A percentile compares a stretch with the other conserved stretches of the same genome.
Conservation (phyloP, 495 filamentous ascomycete species). For the Parachaetomium inaequale region DNA sequence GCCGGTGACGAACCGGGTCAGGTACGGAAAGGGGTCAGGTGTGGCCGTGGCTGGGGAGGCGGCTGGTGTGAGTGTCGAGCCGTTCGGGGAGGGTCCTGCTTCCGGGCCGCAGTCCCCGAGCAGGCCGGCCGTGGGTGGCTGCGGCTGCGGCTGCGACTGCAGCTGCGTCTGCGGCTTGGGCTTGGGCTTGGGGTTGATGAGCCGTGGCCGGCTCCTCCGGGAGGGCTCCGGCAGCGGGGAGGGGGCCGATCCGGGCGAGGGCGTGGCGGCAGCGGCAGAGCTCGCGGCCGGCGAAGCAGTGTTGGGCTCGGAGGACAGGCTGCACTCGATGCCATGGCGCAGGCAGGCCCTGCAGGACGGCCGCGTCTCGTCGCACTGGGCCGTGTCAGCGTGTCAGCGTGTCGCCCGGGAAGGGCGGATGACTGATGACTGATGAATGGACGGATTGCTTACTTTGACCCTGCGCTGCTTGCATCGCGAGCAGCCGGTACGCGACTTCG, state of each 20-base stretch:
- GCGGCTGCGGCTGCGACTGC: too few relatives aligned
- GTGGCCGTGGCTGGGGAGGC: background rate
- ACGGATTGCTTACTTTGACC: slow-evolving; percentile 26
- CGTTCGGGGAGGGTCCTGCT: background rate
- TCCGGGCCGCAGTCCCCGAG: background rate
- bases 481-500: slow-evolving; percentile 31
- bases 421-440: background rate
- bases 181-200: background rate
- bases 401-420: background rate
- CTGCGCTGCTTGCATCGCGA: slow-evolving; percentile 31
- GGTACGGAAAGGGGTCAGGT: slow-evolving; percentile 26
- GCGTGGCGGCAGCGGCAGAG: background rate
- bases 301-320: slow-evolving; percentile 15
- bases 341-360: slow-evolving; percentile 34
- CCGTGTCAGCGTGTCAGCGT: background rate
- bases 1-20: slow-evolving; percentile 22
- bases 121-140: background rate
- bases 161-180: too few relatives aligned
- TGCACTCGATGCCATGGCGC: slow-evolving; percentile 32
- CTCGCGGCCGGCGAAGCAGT: background rate
- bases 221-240: background rate
- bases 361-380: slow-evolving; percentile 31
- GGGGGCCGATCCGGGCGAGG: background rate
- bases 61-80: slow-evolving; percentile 2
- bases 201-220: background rate